phyloP scores from a whole-genome alignment of 345 rosid genomes.

The Eucalyptus viminalis region DNA sequence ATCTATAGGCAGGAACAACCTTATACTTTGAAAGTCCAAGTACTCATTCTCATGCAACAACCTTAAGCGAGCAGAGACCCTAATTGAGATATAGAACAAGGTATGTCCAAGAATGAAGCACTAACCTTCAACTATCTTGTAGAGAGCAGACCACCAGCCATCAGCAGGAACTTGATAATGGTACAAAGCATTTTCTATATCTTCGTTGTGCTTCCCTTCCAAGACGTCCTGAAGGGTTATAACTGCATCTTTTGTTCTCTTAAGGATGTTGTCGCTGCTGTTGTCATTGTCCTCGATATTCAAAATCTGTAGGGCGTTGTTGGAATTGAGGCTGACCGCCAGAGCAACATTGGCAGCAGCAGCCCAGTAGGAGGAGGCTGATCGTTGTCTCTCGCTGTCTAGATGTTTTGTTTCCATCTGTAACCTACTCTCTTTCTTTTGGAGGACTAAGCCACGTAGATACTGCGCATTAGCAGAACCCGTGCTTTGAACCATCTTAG shows the following conservation, averaged over 20 bases:
- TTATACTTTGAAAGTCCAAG: not conserved
- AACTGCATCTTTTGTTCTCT: conserved; percentile 70
- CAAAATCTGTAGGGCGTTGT: conserved; percentile 50
- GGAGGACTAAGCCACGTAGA: conserved; percentile 43
- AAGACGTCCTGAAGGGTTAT: conserved; percentile 59
- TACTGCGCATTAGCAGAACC: conserved; percentile 74
- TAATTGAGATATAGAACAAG: not conserved
- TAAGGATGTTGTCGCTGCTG: conserved; percentile 41
- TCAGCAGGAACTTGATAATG: conserved; percentile 43
- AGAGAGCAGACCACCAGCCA: conserved; percentile 88
- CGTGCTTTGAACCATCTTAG: conserved; percentile 69
- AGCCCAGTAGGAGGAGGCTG: conserved; percentile 82
- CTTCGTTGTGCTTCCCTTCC: conserved; percentile 68
- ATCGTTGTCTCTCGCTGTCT: conserved; percentile 9
- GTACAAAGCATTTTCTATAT: conserved; percentile 38
- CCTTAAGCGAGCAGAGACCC: not conserved
- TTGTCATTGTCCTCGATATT: conserved; percentile 40
- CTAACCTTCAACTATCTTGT: conserved; percentile 82
- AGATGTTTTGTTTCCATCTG: not conserved
- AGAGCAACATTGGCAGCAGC: conserved; percentile 73
- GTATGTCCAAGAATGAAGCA: not conserved
- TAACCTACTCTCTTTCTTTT: conserved; percentile 6
- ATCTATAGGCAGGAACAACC: not conserved
- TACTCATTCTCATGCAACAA: not conserved
- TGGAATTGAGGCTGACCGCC: conserved; percentile 60